phyloP scores from a whole-genome alignment of 2,329 filamentous ascomycete species.

The Alternaria solani region DNA sequence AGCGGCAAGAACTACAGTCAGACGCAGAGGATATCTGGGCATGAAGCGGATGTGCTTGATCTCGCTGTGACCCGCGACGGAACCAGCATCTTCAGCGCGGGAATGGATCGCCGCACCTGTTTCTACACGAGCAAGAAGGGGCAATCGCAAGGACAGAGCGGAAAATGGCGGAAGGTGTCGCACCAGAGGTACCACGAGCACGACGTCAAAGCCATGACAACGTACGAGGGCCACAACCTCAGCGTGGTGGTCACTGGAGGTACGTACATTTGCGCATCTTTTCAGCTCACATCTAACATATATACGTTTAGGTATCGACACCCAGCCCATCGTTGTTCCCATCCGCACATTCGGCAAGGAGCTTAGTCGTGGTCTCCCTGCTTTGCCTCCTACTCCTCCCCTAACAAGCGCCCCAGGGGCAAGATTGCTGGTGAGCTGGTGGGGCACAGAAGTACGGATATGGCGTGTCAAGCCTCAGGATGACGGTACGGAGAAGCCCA shows the following conservation, averaged over 20 bases:
- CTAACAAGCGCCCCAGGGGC: constrained; percentile 75
- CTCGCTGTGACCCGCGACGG: constrained; percentile 84
- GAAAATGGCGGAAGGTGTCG: constrained; percentile 80
- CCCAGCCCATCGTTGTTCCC: constrained; percentile 81
- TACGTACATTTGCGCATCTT: constrained; percentile 51
- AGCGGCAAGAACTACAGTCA: constrained; percentile 92
- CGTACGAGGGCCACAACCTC: constrained; percentile 82
- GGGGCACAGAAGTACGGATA: constrained; percentile 85
- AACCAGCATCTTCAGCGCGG: constrained; percentile 82
- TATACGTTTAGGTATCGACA: constrained; percentile 73
- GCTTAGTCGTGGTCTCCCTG: constrained; percentile 81
- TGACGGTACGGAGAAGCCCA: constrained; percentile 54
- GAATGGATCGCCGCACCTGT: constrained; percentile 88
- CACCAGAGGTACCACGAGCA: constrained; percentile 89
- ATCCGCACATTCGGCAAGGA: constrained; percentile 79
- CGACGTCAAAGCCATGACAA: constrained; percentile 93
- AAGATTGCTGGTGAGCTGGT: constrained; percentile 87
- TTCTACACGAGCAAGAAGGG: constrained; percentile 68
- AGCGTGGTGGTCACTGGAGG: constrained; percentile 93
- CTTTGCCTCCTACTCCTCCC: constrained; percentile 79
- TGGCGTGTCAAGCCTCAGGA: constrained; percentile 70
- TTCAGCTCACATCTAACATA: not conserved
- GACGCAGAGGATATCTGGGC: constrained; percentile 82
- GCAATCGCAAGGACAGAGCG: constrained; percentile 52
- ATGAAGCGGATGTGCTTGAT: constrained; percentile 89